Evolutionary conservation across 2,329 filamentous ascomycete species (phyloP), one percentile per base, ranked within the genome.

Genomic region (Moelleriella libera): DNA sequence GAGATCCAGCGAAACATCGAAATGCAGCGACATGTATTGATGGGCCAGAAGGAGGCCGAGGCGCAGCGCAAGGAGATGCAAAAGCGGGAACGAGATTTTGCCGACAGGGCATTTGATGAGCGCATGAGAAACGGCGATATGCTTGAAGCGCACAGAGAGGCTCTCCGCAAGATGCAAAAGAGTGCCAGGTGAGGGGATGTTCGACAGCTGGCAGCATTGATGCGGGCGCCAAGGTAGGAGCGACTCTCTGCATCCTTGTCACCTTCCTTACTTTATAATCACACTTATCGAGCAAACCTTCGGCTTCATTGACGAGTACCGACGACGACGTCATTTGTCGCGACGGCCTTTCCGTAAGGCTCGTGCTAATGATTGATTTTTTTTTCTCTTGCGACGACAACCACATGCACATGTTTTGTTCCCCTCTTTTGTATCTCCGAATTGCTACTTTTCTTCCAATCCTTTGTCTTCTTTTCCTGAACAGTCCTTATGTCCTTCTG

Each of bases 81-180:
- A 54, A 70, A 72, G 48, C 65, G 70, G 41, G 76, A 75, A 45
- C 75, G 74, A 53, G 72, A 78, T 52, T 69, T 75, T 47, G 69
- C 72, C 5, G 79, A 85, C 11, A 75, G 75, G 45, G 72, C 73
- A 39, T 80, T 88, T 56, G 83, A 88, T 53, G 78, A 83, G 61
- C 74, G 78, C 53, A 92, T 94, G 84, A 74, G 86, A 47, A 80
- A 77, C 12, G 82, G 82, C 0, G 78, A 84, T 52, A 76, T 94
- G 69, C 70, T 85, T 46, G 83, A 85, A 43, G 74, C 82, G 28
- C 89, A 96, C 61, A 75, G 83, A 21, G 83, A 89, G 52, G 85
- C 83, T 1, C 75, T 96, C 76, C 74, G 84, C 52, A 81, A 74
- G 61, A 84, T 96, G 81, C 88, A 95, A 57, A 65, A 50, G 14